phyloP scores from a whole-genome alignment of 1,139 yeast species.

The Diutina neorugosa region DNA sequence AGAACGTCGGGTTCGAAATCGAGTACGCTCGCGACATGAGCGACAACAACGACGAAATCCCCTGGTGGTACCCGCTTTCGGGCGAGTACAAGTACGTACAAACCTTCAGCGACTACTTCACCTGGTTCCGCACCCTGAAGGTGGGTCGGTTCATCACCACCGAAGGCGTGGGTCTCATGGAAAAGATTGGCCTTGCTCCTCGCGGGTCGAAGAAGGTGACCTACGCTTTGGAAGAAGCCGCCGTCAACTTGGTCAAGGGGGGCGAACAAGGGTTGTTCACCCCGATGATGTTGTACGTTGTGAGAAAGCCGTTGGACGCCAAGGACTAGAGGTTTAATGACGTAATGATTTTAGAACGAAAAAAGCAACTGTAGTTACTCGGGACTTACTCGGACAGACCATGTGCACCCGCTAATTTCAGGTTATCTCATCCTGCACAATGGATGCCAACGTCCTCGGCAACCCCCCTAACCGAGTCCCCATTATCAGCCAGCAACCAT shows the following conservation, averaged over 20 bases:
- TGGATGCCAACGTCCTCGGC: background rate
- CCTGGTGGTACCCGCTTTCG: conserved; percentile 96
- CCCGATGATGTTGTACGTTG: conserved; percentile 91
- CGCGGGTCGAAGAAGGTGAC: conserved; percentile 89
- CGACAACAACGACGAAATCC: conserved; percentile 67
- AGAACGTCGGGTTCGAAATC: conserved; percentile 79
- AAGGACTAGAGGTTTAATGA: background rate
- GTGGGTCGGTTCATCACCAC: conserved; percentile 83
- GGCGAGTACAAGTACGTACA: conserved; percentile 91
- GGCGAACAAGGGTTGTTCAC: conserved; percentile 83
- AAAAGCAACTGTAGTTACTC: no score
- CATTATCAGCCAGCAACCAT: background rate
- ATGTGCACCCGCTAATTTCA: background rate
- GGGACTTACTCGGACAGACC: background rate
- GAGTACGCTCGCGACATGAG: conserved; percentile 74
- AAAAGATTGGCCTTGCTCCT: conserved; percentile 81
- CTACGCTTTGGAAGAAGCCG: conserved; percentile 90
- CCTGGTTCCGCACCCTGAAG: conserved; percentile 81
- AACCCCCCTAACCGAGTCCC: background rate
- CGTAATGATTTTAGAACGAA: background rate
- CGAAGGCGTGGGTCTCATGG: conserved; percentile 67
- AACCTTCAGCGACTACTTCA: conserved; percentile 62
- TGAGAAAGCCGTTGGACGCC: conserved; percentile 51
- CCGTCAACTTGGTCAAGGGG: conserved; percentile 88
- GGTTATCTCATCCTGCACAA: background rate